Conservation (phyloP, 306 rosid species). For the Adenanthera pavonina region DNA sequence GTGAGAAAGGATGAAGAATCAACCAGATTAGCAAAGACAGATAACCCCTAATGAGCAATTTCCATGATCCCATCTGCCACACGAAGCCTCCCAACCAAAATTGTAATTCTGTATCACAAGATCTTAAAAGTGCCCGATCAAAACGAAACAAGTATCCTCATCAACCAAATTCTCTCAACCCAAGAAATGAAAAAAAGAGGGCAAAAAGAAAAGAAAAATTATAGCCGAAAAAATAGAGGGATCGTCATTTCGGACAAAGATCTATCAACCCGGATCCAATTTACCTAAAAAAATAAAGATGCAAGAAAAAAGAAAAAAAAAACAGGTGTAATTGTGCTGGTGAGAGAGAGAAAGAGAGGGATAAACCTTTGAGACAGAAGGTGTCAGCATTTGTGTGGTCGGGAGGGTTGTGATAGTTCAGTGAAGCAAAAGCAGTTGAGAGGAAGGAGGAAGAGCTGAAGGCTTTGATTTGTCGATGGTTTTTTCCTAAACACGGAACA, state of each 20-base stretch:
- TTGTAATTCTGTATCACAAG: slow-evolving; percentile 11
- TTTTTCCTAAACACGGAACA: neutral
- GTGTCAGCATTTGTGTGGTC: slow-evolving; percentile 25
- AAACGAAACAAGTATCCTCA: slow-evolving; percentile 23
- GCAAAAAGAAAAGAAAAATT: neutral
- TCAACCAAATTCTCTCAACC: slow-evolving; percentile 39
- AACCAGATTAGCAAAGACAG: slow-evolving; percentile 8
- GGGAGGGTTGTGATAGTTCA: slow-evolving; percentile 27
- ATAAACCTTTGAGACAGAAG: slow-evolving; percentile 43
- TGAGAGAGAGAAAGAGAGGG: slow-evolving; percentile 1
- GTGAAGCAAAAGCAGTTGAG: slow-evolving; percentile 21
- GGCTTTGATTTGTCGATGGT: slow-evolving; percentile 14
- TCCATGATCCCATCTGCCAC: neutral
- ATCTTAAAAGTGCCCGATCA: slow-evolving; percentile 41
- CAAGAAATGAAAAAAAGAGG: slow-evolving; percentile 24
- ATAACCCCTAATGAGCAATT: slow-evolving; percentile 30
- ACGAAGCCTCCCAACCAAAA: slow-evolving; percentile 9
- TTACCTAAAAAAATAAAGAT: neutral
- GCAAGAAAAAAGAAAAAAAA: neutral
- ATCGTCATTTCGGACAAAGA: slow-evolving; percentile 31
- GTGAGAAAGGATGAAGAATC: slow-evolving; percentile 29
- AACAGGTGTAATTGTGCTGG: neutral
- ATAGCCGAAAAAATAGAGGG: slow-evolving; percentile 5
- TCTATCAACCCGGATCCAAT: slow-evolving; percentile 37
- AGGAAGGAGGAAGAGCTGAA: neutral